These are phyloP conservation scores for Hypoxylon sp. DNA, from an alignment of 2,329 filamentous ascomycete genomes.

Conservation along the genomic window DNA sequence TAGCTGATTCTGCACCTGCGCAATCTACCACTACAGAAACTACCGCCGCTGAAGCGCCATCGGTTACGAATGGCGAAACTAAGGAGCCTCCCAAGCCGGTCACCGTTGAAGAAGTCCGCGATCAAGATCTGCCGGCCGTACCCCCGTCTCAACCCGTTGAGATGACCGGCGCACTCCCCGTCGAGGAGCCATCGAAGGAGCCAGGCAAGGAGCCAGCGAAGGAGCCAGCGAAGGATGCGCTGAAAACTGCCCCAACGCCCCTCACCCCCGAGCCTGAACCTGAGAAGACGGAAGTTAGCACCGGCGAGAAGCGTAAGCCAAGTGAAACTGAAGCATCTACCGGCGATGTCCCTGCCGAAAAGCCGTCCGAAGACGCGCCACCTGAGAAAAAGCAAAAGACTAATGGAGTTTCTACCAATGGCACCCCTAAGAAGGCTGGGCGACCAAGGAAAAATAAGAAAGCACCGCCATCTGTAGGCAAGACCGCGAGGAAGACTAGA, in stretches of 20 bases:
- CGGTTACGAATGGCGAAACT: slow-evolving; percentile 41
- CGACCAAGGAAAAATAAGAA: slow-evolving; percentile 57
- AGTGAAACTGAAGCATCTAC: slow-evolving; percentile 40
- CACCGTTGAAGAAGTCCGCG: slow-evolving; percentile 51
- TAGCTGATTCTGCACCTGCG: slow-evolving; percentile 38
- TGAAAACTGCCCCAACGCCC: slow-evolving; percentile 35
- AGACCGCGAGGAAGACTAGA: slow-evolving; percentile 58
- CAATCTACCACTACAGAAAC: slow-evolving; percentile 34
- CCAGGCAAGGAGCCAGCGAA: slow-evolving; percentile 47
- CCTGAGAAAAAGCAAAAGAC: slow-evolving; percentile 61
- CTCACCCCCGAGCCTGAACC: slow-evolving; percentile 47
- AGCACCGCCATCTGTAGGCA: slow-evolving; percentile 52
- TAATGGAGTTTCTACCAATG: slow-evolving; percentile 53
- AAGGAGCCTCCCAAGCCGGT: slow-evolving; percentile 51
- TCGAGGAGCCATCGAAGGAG: slow-evolving; percentile 46
- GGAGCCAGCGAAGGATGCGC: slow-evolving; percentile 44
- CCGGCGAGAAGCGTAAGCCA: slow-evolving; percentile 52
- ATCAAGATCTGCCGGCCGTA: slow-evolving; percentile 46
- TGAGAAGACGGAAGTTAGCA: slow-evolving; percentile 40
- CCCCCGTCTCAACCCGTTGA: slow-evolving; percentile 36
- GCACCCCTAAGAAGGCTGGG: slow-evolving; percentile 53
- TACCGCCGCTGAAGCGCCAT: slow-evolving; percentile 34
- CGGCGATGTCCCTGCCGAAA: slow-evolving; percentile 29
- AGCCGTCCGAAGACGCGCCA: slow-evolving; percentile 47
- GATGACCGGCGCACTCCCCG: slow-evolving; percentile 37